Conservation (phyloP, 768 basidiomycete genomes). For the Leccinum uliginosum region DNA sequence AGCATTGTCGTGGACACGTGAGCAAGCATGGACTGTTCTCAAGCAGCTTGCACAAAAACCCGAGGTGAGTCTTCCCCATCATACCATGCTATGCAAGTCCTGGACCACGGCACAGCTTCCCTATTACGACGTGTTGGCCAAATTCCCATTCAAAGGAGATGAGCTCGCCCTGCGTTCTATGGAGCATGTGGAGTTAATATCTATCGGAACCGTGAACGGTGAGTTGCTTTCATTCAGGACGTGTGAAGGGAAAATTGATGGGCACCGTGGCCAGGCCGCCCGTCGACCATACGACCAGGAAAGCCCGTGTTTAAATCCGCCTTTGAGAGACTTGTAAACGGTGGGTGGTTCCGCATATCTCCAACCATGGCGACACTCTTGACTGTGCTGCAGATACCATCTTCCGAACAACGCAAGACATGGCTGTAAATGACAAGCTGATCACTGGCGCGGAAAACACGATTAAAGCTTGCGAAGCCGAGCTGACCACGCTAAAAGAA, state of each 20-base stretch:
- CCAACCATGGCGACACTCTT: not conserved
- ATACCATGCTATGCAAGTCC: constrained; percentile 20
- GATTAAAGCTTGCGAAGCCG: constrained; percentile 70
- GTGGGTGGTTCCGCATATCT: constrained; percentile 34
- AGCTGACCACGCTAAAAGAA: constrained; percentile 63
- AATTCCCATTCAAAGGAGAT: constrained; percentile 91
- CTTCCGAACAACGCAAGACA: constrained; percentile 79
- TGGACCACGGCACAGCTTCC: constrained; percentile 46
- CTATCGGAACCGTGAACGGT: constrained; percentile 76
- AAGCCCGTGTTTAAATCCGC: constrained; percentile 86
- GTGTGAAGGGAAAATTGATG: not conserved
- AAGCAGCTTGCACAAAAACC: constrained; percentile 62
- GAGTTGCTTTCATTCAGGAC: constrained; percentile 1
- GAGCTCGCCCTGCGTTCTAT: constrained; percentile 75
- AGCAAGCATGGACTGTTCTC: constrained; percentile 85
- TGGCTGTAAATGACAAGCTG: constrained; percentile 69
- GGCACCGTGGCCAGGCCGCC: constrained; percentile 55
- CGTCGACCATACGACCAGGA: constrained; percentile 81
- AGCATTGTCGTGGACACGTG: constrained; percentile 72
- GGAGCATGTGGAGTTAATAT: constrained; percentile 87
- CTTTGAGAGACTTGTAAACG: constrained; percentile 76
- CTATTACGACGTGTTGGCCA: constrained; percentile 76
- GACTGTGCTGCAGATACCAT: constrained; percentile 50
- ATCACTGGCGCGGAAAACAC: constrained; percentile 56
- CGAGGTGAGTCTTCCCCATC: constrained; percentile 44